phyloP scores from a whole-genome alignment of 2,329 filamentous ascomycete genomes.

The Arthroderma sp. region DNA sequence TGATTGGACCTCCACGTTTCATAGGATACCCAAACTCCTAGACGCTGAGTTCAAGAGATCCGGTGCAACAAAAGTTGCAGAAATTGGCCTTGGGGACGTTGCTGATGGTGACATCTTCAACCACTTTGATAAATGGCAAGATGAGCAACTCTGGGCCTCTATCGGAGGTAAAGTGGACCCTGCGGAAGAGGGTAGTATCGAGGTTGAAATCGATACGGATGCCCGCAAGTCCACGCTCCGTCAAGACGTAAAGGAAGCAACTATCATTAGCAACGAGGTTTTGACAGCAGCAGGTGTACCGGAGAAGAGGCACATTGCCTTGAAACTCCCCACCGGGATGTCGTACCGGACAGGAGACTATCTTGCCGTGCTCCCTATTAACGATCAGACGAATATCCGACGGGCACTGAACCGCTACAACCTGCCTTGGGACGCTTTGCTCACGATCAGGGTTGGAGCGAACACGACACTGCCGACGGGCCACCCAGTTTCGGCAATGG shows the following conservation, averaged over 20 bases:
- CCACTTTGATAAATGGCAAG: constrained; percentile 3
- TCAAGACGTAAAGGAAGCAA: not conserved
- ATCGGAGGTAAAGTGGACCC: not conserved
- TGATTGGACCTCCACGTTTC: constrained; percentile 1
- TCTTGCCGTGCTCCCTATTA: constrained; percentile 1
- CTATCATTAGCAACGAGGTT: not conserved
- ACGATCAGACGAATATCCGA: not conserved
- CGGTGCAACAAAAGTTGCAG: not conserved
- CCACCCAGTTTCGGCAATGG: not conserved
- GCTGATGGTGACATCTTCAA: constrained; percentile 1
- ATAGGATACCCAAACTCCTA: not conserved
- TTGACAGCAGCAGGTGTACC: not conserved
- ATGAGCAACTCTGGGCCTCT: not conserved
- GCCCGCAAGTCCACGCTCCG: not conserved
- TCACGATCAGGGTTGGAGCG: not conserved
- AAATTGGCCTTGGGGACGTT: not conserved
- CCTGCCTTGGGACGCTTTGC: not conserved
- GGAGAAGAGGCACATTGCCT: not conserved
- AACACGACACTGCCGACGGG: not conserved
- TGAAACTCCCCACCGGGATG: not conserved
- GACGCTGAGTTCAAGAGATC: not conserved
- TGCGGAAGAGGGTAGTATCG: not conserved
- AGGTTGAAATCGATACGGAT: constrained; percentile 2
- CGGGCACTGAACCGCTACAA: constrained; percentile 1
- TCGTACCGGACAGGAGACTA: not conserved